Evolutionary conservation across 2,329 filamentous ascomycete species (phyloP), one percentile per base, ranked within the genome.

Genomic region (Pseudopithomyces chartarum): DNA sequence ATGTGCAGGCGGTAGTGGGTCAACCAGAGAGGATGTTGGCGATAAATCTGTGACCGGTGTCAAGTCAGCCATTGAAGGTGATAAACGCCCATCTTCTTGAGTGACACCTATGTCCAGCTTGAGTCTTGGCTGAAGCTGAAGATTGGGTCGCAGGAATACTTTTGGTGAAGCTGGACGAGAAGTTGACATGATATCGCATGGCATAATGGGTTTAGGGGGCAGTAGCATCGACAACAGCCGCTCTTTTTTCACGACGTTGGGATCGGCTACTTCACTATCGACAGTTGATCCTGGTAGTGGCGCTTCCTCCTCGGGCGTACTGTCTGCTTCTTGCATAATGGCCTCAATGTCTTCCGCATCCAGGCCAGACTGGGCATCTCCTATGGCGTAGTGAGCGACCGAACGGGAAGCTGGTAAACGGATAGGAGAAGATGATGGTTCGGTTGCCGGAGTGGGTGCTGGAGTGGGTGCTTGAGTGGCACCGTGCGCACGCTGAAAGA

Each of bases 321-420:
- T 71, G 45, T 71, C 67, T 5, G 65, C 75, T 56, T 82, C 80
- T 54, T 79, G 74, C 65, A 80, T 78, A 17, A 82, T 73, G 44
- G 77, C 73, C 57, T 81, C 78, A 26, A 82, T 75, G 50, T 82
- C 78, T 23, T 77, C 69, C 19, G 81, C 65, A 26, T 78, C 76
- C 29, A 81, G 68, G 8, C 75, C 73, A 13, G 77, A 76, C 33
- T 80, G 77, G 29, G 78, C 71, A 56, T 85, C 84, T 57, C 85
- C 73, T 59, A 87, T 73, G 3, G 84, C 85, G 63, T 87, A 88
- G 62, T 86, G 85, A 8, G 85, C 81, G 51, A 85, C 73, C 17
- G 80, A 78, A 19, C 82, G 77, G 33, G 73, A 74, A 1, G 58
- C 52, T 36, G 65, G 63, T 23, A 60, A 59, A 52, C 64, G 62